Conservation (phyloP, 345 rosid genomes). For the Euclidium syriacum region DNA sequence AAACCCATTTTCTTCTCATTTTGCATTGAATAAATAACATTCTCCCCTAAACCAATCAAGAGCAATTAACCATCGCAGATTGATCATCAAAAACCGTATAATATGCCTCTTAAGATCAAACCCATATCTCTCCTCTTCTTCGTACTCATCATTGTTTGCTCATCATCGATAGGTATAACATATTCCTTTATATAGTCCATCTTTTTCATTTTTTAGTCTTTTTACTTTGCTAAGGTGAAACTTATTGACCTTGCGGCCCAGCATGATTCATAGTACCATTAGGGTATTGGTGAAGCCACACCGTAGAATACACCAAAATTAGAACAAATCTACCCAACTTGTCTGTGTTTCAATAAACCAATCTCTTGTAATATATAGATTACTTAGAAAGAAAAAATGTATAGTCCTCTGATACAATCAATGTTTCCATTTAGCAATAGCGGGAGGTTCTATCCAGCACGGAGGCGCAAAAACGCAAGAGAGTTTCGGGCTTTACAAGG, state of each 20-base stretch:
- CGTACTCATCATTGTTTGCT: constrained; percentile 33
- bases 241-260: neutral
- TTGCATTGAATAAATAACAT: neutral
- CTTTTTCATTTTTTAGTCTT: neutral
- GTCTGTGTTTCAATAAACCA: neutral
- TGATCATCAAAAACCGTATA: neutral
- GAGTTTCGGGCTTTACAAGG: constrained; percentile 29
- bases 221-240: neutral
- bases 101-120: constrained; percentile 44
- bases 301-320: neutral
- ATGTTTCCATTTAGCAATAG: constrained; percentile 20
- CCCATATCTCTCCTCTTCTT: constrained; percentile 36
- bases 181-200: neutral
- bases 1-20: neutral
- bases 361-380: neutral
- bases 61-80: neutral
- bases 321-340: neutral
- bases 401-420: constrained; percentile 10
- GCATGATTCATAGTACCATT: neutral
- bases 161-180: constrained; percentile 27
- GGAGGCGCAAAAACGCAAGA: constrained; percentile 23
- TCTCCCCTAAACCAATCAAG: neutral
- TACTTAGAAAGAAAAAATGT: neutral
- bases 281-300: neutral
- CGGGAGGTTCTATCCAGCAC: constrained; percentile 36